A percentile compares a stretch with the other conserved stretches of the same genome.
phyloP scores from a whole-genome alignment of 2,329 filamentous ascomycete genomes.

The Calonectria naviculata region DNA sequence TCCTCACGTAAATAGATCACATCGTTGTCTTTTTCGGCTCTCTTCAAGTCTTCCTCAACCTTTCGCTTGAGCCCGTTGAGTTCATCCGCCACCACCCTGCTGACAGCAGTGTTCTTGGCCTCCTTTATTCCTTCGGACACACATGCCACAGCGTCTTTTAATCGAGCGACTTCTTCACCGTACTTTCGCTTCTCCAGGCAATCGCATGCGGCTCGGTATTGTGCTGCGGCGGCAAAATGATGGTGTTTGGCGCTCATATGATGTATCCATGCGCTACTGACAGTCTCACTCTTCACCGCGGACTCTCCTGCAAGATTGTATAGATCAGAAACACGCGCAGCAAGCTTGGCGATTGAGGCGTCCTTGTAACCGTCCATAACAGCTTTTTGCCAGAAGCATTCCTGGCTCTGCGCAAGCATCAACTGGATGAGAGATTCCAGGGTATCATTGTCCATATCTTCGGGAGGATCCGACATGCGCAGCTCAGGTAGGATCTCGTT shows the following conservation, averaged over 20 bases:
- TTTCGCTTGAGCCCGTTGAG: constrained; percentile 84
- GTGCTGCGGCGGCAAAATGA: constrained; percentile 95
- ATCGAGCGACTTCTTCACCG: constrained; percentile 90
- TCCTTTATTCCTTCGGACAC: constrained; percentile 90
- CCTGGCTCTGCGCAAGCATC: constrained; percentile 91
- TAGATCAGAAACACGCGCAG: constrained; percentile 88
- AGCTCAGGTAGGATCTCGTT: constrained; percentile 83
- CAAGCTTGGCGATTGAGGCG: constrained; percentile 89
- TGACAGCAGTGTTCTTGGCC: constrained; percentile 77
- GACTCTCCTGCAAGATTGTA: constrained; percentile 88
- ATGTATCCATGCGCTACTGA: constrained; percentile 97
- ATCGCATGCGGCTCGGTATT: constrained; percentile 91
- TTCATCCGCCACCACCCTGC: constrained; percentile 83
- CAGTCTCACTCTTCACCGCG: constrained; percentile 87
- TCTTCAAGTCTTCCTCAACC: constrained; percentile 87
- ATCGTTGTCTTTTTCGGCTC: constrained; percentile 96
- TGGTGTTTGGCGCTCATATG: constrained; percentile 98
- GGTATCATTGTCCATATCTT: constrained; percentile 94
- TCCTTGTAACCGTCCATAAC: constrained; percentile 96
- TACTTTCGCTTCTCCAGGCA: constrained; percentile 94
- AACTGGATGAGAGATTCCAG: constrained; percentile 86
- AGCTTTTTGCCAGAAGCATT: constrained; percentile 98
- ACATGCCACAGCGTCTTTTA: constrained; percentile 84
- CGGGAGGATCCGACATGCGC: constrained; percentile 82
- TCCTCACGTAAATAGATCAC: constrained; percentile 85